Evolutionary conservation across 257 asterid genomes (phyloP), one percentile per base, ranked within the genome.

Genomic region (Craterostigma plantagineum): DNA sequence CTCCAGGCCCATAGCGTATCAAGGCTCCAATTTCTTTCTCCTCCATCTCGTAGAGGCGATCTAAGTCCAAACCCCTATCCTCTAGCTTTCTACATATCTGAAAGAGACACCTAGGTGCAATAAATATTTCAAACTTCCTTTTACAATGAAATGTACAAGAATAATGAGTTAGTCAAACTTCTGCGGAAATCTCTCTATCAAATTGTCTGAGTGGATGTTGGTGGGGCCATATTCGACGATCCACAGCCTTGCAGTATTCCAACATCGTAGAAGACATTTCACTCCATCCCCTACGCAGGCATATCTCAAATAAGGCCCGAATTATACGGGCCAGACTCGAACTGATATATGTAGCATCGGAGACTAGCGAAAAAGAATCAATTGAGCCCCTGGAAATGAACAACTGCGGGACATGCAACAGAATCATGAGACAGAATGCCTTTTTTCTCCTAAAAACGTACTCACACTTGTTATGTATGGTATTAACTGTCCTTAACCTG

Each of bases 161-260:
- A 47, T 13, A 52, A 58, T 4, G 54, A 35, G 13, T 43, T 35
- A 42, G 35, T 33, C 68, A 16, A 48, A 82, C 98, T 58, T 82
- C 98, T 48, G 71, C 34, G 13, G 98, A 72, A 49, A 87, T 70
- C 18, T 82, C 98, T 69, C 45, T 82, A 56, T 71, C 93, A 54
- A 87, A 87, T 62, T 87, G 98, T 68, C 95, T 70, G 64, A 87
- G 86, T 14, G 91, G 95, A 65, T 87, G 95, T 51, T 73, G 98
- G 62, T 79, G 93, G 46, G 95, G 95, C 98, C 98, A 87, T 60
- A 79, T 63, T 67, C 75, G 80, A 62, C 93, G 95, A 69, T 87
- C 98, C 63, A 87, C 93, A 39, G 98, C 95, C 71, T 87, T 87
- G 72, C 98, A 87, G 60, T 71, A 79, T 55, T 79, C 93, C 63